A percentile compares a stretch with the other conserved stretches of the same genome.
phyloP scores from a whole-genome alignment of 2,329 filamentous ascomycete species.

The Aspergillus ochraceoroseus region DNA sequence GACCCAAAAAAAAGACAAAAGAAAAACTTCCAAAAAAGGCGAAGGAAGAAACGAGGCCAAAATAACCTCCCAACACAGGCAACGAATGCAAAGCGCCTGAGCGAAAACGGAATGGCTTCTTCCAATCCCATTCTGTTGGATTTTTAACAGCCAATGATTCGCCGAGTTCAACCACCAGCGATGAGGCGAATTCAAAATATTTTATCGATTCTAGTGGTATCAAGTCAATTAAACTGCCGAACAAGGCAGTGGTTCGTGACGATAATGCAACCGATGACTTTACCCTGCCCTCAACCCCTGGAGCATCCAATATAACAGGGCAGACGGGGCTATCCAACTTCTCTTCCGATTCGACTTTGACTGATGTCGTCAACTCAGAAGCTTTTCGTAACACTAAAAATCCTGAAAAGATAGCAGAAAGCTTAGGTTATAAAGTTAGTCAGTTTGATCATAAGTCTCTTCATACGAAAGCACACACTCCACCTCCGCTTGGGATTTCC shows the following conservation, averaged over 20 bases:
- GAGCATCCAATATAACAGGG: too few relatives aligned
- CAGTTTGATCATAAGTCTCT: not conserved
- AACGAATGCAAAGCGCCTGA: too few relatives aligned
- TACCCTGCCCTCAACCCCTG: too few relatives aligned
- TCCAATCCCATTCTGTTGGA: conserved; percentile 25
- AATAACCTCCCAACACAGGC: too few relatives aligned
- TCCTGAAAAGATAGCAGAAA: not conserved
- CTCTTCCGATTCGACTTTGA: conserved; percentile 35
- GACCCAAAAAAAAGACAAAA: too few relatives aligned
- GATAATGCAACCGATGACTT: too few relatives aligned
- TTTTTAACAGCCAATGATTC: conserved; percentile 42
- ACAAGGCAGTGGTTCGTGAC: not conserved
- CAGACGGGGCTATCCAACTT: too few relatives aligned
- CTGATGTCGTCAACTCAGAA: conserved; percentile 21
- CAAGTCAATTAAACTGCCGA: conserved; percentile 1
- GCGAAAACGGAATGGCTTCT: too few relatives aligned
- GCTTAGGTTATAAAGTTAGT: not conserved
- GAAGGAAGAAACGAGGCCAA: not conserved
- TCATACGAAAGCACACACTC: conserved; percentile 1
- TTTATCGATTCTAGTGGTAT: conserved; percentile 18
- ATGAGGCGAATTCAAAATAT: conserved; percentile 40
- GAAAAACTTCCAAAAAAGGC: not conserved
- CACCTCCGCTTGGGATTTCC: not conserved
- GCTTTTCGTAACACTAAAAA: not conserved
- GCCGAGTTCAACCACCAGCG: conserved; percentile 33